Base-by-base conservation (phyloP, 2,329 filamentous ascomycete genomes). In the Diaporthe australafricana region DNA sequence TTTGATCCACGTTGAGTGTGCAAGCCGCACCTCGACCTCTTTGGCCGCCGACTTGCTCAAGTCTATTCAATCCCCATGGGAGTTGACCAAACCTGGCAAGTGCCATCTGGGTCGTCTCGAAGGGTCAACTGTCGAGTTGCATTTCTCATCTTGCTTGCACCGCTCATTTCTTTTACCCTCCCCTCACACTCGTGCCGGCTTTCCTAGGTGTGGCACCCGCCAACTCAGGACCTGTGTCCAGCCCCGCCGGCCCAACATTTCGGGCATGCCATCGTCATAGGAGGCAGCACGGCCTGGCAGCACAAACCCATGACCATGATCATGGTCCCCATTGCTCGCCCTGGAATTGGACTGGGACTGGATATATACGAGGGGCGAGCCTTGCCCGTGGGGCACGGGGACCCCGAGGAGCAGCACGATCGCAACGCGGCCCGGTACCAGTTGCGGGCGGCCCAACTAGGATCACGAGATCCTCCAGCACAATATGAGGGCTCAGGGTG, bases 401-500 rank as follows among this genome's bases (percentile, higher is more conserved):
- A 25, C 27, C 30, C 60, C 60, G 45, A 65, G 30, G n/a, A 65
- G 42, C 45, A 65, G 60, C 60, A 65, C 60, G 45, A 50, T 65
- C 45, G 45, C 45, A 50, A 20, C 30, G 45, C 60, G 60, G 60
- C 60, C 60, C 45, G 60, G 45, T 45, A 65, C 60, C 45, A 14
- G 20, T 27, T 35, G 38, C 27, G 14, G 27, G 57, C 57, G 22
- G 27, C 40, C 40, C 27, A 32, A 22, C 42, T 35, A 35, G 20
- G 40, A 48, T 27, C 40, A 9, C 45, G 25, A 16, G 22, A 65
- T 38, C 30, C 30, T 35, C 42, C 45, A 38, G 30, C 60, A 27
- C 12, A 38, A 50, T 30, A 65, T 45, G 45, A 48, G 38, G 30
- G 17, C 30, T 38, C n/a, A 17, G 45, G 4, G 30, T 48, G 45